Evolutionary conservation across 1,284 basidiomycete genomes (phyloP).

Genomic region (Austropuccinia psidii): DNA sequence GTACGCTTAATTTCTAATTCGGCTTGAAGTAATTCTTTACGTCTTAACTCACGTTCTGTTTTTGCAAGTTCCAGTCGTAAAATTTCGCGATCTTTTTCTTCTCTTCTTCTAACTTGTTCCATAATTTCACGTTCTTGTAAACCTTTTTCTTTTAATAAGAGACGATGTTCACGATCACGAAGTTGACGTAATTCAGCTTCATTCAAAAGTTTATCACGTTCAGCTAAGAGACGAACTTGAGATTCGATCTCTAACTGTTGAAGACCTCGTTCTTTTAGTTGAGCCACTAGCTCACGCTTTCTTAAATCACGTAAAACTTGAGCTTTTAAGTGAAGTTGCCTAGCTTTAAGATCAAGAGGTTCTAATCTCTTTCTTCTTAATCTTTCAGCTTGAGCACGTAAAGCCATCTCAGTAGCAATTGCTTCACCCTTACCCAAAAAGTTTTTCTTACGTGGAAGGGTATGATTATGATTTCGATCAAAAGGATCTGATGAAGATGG

Average conservation of each 20-base stretch:
- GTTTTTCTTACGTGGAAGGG: neutral
- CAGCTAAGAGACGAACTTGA: conserved; percentile 20
- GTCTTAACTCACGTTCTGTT: conserved; percentile 16
- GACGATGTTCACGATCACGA: conserved; percentile 27
- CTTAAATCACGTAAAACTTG: conserved; percentile 31
- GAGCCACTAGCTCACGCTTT: conserved; percentile 23
- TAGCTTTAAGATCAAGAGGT: conserved; percentile 27
- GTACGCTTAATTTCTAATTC: conserved; percentile 23
- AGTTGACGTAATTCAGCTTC: conserved; percentile 31
- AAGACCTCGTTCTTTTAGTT: conserved; percentile 23
- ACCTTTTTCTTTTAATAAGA: conserved; percentile 30
- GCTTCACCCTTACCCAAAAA: neutral
- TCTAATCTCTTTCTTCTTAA: conserved; percentile 26
- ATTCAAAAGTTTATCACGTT: conserved; percentile 9
- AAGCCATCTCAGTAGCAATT: conserved; percentile 7
- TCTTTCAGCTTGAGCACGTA: conserved; percentile 30
- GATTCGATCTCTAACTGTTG: conserved; percentile 32
- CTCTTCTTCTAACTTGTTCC: conserved; percentile 25
- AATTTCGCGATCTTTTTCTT: conserved; percentile 31
- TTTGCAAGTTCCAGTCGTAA: conserved; percentile 17
- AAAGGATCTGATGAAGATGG: no score
- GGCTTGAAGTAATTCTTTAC: conserved; percentile 26
- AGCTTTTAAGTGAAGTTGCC: conserved; percentile 16
- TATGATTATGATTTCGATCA: neutral
- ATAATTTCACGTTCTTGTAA: conserved; percentile 29